Evolutionary conservation across 106 monocot species (phyloP), one percentile per base, ranked within the genome.

Genomic region (Agapanthus africanus): DNA sequence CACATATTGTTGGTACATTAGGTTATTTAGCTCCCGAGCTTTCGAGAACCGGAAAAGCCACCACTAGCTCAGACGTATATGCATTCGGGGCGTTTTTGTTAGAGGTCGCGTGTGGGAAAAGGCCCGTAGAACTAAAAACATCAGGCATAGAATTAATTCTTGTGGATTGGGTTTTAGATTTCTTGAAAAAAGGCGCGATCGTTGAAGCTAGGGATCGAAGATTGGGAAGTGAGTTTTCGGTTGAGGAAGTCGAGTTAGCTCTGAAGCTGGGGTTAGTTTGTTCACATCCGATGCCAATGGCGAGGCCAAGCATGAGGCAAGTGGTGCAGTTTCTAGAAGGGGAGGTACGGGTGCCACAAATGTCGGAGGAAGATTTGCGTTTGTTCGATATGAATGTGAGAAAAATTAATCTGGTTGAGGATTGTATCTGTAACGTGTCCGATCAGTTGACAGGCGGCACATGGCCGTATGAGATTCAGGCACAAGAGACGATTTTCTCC

Each of bases 1-100:
- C 87, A 18, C 77, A 67, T 4, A 68, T 87, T 11, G 78, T 88
- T 2, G 87, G 87, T 30, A 88, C 87, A 7, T 42, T 88, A 18
- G 87, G 87, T 4, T 88, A 88, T 61, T 70, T 88, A 0, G 87
- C 87, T 0, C 87, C 87, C 6, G 87, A 88, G 75, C 64, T 88
- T 18, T 75, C 70, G 6, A 59, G 77, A 47, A 81, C 87, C 9
- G 84, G 87, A 6, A 83, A 68, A 52, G 77, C 81, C 8, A 88
- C 81, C 13, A 81, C 84, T 9, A 19, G 73, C 37, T 71, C 81
- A 4, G 87, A 88, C 62, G 84, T 88, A 41, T 88, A 60, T 49
- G 83, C 78, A 4, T 88, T 80, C 69, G 87, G 87, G 2, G 87
- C 84, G 7, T 60, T 88, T 42, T 46, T 84, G 27, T 72, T 88